Conservation (phyloP, 345 rosid species). For the Eucalyptus erythrocorys region DNA sequence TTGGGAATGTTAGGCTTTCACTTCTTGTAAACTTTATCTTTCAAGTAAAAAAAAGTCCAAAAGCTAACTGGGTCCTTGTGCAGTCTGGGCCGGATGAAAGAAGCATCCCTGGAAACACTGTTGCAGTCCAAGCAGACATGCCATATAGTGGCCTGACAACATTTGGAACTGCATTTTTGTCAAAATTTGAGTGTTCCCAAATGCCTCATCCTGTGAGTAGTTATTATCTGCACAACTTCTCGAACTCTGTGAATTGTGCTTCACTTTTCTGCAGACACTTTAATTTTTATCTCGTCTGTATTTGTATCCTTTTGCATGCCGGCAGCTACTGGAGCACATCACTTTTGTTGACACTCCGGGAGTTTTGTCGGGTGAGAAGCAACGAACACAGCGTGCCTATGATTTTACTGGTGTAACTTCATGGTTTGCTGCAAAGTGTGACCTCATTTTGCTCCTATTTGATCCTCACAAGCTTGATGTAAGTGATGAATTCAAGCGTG, state of each 20-base stretch:
- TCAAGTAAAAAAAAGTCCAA: background rate
- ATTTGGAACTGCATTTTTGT: slow-evolving; percentile 91
- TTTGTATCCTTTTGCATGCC: background rate
- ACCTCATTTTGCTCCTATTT: slow-evolving; percentile 88
- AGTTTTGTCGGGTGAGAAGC: slow-evolving; percentile 93
- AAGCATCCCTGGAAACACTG: slow-evolving; percentile 92
- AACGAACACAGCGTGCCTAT: slow-evolving; percentile 77
- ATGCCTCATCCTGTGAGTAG: slow-evolving; percentile 84
- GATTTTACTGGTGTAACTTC: slow-evolving; percentile 92
- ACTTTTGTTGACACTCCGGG: slow-evolving; percentile 96
- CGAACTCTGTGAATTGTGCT: background rate
- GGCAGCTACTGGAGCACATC: slow-evolving; percentile 83
- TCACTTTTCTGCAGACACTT: background rate
- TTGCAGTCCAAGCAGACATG: slow-evolving; percentile 97
- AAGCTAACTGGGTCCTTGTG: background rate
- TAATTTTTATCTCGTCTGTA: background rate
- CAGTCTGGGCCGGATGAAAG: slow-evolving; percentile 96
- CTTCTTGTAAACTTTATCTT: background rate
- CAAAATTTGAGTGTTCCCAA: slow-evolving; percentile 94
- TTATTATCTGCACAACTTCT: background rate
- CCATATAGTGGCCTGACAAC: slow-evolving; percentile 85
- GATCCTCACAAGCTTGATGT: slow-evolving; percentile 96
- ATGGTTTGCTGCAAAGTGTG: slow-evolving; percentile 98
- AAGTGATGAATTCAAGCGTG: slow-evolving; percentile 97
- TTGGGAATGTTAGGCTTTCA: background rate